A percentile compares a stretch with the other conserved stretches of the same genome.
Evolutionary conservation across 2,329 filamentous ascomycete genomes (phyloP).

Genomic region (Colletotrichum lini): DNA sequence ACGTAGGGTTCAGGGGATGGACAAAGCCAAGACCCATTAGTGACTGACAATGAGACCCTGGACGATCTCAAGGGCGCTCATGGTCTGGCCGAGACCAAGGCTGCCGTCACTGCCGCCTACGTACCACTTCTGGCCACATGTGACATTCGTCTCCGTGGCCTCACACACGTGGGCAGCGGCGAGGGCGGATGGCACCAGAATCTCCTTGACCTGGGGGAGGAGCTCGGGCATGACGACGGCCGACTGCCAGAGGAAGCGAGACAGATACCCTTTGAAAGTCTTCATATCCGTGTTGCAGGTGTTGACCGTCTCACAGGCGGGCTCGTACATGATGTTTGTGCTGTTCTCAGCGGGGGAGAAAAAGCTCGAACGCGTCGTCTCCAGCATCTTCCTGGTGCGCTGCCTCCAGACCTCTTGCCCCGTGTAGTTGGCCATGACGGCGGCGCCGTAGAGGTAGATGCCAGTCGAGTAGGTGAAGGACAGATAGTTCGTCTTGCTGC

Average conservation of each 20-base stretch:
- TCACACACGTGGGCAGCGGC: conserved; percentile 72
- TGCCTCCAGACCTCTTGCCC: conserved; percentile 67
- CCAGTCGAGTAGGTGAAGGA: conserved; percentile 78
- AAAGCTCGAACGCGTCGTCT: conserved; percentile 63
- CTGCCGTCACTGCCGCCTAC: conserved; percentile 68
- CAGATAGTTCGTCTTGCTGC: conserved; percentile 65
- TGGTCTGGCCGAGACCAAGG: conserved; percentile 73
- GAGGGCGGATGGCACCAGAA: conserved; percentile 66
- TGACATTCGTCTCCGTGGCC: conserved; percentile 65
- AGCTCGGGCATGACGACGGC: conserved; percentile 71
- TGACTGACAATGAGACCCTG: conserved; percentile 66
- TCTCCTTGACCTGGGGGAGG: conserved; percentile 59
- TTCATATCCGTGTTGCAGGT: conserved; percentile 75
- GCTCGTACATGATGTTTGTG: conserved; percentile 75
- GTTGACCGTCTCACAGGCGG: conserved; percentile 72
- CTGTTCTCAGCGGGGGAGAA: conserved; percentile 67
- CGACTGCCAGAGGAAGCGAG: conserved; percentile 74
- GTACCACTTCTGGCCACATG: conserved; percentile 77
- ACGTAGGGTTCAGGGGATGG: neutral
- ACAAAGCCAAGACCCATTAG: conserved; percentile 52
- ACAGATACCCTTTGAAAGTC: conserved; percentile 78
- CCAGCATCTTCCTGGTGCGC: conserved; percentile 66
- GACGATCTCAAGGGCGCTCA: conserved; percentile 75
- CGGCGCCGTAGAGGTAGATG: conserved; percentile 75
- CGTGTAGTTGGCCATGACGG: conserved; percentile 74